Conservation (phyloP, 2,329 filamentous ascomycete genomes). For the Fusarium nygamai region DNA sequence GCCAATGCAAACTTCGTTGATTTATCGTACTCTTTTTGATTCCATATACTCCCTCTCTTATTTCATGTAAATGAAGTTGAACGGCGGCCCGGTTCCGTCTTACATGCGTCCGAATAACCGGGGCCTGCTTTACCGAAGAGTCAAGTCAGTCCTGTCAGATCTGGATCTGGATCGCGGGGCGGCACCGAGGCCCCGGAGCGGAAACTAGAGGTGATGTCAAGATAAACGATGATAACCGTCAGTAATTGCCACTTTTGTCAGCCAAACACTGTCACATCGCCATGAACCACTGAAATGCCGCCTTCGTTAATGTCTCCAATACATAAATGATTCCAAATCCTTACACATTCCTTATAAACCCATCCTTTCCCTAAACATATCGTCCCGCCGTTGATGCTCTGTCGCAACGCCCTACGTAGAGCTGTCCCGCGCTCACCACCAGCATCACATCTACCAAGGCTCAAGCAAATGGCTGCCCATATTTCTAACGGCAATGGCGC, state of each 20-base stretch:
- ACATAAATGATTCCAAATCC: conserved; percentile 23
- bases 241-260: conserved; percentile 37
- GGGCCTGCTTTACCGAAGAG: background rate
- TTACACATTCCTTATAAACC: conserved; percentile 4
- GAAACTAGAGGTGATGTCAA: conserved; percentile 36
- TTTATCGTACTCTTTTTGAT: background rate
- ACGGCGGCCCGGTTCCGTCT: conserved; percentile 25
- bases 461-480: conserved; percentile 47
- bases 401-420: conserved; percentile 45
- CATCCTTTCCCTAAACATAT: background rate
- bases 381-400: conserved; percentile 48
- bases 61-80: background rate
- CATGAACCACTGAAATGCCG: background rate
- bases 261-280: conserved; percentile 3
- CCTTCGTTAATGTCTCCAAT: background rate
- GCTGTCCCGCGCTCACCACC: conserved; percentile 44
- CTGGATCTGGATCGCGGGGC: conserved; percentile 12
- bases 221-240: conserved; percentile 19
- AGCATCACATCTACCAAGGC: conserved; percentile 33
- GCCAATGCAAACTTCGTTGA: background rate
- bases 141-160: background rate
- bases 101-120: conserved; percentile 20
- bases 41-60: background rate
- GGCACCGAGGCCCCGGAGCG: conserved; percentile 16
- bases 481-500: conserved; percentile 47